Evolutionary conservation across 306 rosid genomes (phyloP), one percentile per base, ranked within the genome.

Genomic region (Senna tora): DNA sequence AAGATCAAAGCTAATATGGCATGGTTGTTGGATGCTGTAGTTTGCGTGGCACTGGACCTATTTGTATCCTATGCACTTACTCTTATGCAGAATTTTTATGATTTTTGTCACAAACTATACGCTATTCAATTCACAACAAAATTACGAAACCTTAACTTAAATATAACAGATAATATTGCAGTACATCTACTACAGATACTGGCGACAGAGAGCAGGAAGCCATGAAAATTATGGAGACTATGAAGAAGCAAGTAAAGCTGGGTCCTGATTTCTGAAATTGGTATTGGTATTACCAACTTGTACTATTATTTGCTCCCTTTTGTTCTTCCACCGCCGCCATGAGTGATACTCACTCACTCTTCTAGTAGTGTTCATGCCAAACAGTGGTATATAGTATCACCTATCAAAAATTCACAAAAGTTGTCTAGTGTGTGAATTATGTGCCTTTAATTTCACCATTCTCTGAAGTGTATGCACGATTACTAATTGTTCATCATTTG

Each of bases 11-110:
- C 97, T 0, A 94, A 94, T 52, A 67, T 94, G 92, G 82, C 98
- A 30, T 94, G 98, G 98, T 65, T 94, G 80, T 79, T 94, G 79
- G 98, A 94, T 85, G 98, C 97, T 11, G 73, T 30, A n/a, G 94
- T 84, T 34, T 93, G 97, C 21, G 98, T 93, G 75, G 86, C 73
- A 16, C 84, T 93, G 14, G 97, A 93, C 92, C 75, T 90, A 84
- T 91, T 93, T 70, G 98, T 93, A 93, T 93, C 97, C 98, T 88
- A 28, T 2, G 2, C 36, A 12, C 21, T 46, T 16, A 10, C 8
- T 2, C 8, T 2, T 6, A 11, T 58, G 9, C 32, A 28, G 5
- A 30, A 21, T 76, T 55, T 52, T 36, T 11, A 19, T 30, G n/a
- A 38, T 60, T 62, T 47, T 58, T 36, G 15, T 21, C 16, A 5